phyloP scores from a whole-genome alignment of 202 grass and related monocot species.

The Schoenoplectus triqueter region DNA sequence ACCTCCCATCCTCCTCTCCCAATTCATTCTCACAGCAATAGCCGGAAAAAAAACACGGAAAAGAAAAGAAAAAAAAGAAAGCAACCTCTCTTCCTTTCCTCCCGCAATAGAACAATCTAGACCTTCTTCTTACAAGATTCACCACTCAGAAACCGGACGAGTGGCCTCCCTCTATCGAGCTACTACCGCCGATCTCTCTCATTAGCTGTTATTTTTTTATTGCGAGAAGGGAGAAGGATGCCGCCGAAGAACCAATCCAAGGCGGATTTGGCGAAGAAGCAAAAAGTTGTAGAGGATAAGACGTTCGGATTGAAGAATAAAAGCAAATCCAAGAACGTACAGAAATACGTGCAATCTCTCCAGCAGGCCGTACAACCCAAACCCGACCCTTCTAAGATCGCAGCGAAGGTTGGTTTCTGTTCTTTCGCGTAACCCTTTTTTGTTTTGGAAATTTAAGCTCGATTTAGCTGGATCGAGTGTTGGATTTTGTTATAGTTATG shows the following conservation, averaged over 20 bases:
- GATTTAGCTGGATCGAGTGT: background rate
- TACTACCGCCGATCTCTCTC: constrained; percentile 11
- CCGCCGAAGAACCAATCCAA: constrained; percentile 85
- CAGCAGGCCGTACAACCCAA: constrained; percentile 81
- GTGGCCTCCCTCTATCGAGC: constrained; percentile 32
- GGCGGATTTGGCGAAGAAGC: constrained; percentile 89
- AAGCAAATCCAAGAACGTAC: constrained; percentile 99
- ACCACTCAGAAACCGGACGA: constrained; percentile 45
- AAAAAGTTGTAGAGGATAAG: constrained; percentile 99
- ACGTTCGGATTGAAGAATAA: constrained; percentile 99
- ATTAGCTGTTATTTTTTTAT: background rate
- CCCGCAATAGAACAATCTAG: constrained; percentile 32
- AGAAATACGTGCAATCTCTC: constrained; percentile 91
- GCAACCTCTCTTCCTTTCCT: constrained; percentile 19
- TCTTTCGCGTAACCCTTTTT: background rate
- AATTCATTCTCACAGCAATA: constrained; percentile 30
- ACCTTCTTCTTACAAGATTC: background rate
- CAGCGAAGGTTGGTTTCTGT: constrained; percentile 54
- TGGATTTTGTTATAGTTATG: background rate
- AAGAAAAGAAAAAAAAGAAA: constrained; percentile 10
- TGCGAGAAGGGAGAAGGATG: constrained; percentile 47
- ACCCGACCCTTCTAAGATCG: constrained; percentile 65
- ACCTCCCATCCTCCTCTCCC: background rate
- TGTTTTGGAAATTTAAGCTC: background rate
- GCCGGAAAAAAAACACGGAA: background rate